phyloP scores from a whole-genome alignment of 192 early-diverging fungal species.

The Lobosporangium transversale region DNA sequence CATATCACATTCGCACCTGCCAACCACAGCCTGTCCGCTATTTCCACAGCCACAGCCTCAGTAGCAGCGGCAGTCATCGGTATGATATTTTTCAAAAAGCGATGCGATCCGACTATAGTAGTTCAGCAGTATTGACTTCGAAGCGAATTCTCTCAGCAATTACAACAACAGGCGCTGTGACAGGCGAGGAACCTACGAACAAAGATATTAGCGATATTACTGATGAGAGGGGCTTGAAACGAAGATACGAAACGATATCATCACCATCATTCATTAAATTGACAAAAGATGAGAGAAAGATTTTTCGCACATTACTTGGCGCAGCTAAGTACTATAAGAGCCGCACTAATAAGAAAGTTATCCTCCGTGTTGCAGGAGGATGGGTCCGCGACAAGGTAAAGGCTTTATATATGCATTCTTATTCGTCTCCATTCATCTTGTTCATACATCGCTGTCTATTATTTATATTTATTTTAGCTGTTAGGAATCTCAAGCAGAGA shows the following conservation, averaged over 20 bases:
- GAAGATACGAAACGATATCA: not conserved
- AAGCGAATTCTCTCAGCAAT: too few relatives aligned
- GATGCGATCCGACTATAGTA: too few relatives aligned
- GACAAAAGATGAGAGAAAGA: constrained; percentile 67
- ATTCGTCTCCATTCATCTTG: not conserved
- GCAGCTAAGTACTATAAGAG: constrained; percentile 62
- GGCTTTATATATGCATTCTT: not conserved
- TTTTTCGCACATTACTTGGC: constrained; percentile 72
- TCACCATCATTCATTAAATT: constrained; percentile 35
- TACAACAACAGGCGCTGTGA: too few relatives aligned
- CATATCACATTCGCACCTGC: too few relatives aligned
- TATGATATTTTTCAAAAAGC: too few relatives aligned
- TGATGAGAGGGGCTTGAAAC: not conserved
- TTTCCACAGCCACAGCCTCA: too few relatives aligned
- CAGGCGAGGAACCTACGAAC: too few relatives aligned
- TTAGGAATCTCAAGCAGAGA: constrained; percentile 85
- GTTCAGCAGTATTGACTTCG: too few relatives aligned
- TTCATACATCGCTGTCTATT: constrained; percentile 21
- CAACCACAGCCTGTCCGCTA: too few relatives aligned
- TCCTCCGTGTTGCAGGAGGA: constrained; percentile 93
- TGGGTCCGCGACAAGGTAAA: constrained; percentile 98
- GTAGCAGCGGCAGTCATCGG: too few relatives aligned
- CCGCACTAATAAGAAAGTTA: constrained; percentile 58
- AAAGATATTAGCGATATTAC: not conserved
- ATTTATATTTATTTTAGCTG: constrained; percentile 61